These are phyloP conservation scores for Calocera viscosa DNA, from an alignment of 768 basidiomycete species.

Conservation along the genomic window DNA sequence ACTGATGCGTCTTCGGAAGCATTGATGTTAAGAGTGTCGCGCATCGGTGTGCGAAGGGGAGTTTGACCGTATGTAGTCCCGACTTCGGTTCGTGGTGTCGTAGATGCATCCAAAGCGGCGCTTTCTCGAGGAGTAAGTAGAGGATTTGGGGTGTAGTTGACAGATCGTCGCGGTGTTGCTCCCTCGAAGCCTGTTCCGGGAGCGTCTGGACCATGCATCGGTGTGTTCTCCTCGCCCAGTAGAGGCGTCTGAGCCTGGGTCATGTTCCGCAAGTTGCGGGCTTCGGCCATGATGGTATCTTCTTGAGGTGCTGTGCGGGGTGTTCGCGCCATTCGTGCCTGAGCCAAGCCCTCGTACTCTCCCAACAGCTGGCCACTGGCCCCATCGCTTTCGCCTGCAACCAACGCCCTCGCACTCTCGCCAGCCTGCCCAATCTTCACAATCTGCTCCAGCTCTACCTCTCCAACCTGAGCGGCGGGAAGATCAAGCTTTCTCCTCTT, in stretches of 20 bases:
- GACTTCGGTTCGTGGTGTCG: constrained; percentile 33
- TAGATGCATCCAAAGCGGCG: constrained; percentile 27
- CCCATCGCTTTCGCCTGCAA: constrained; percentile 60
- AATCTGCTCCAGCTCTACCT: constrained; percentile 89
- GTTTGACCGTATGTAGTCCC: constrained; percentile 44
- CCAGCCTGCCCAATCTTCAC: constrained; percentile 94
- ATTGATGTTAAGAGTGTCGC: constrained; percentile 87
- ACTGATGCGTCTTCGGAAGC: constrained; percentile 44
- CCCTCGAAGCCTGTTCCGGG: constrained; percentile 88
- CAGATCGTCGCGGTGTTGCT: constrained; percentile 84
- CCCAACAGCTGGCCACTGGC: constrained; percentile 77
- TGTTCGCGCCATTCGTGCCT: constrained; percentile 83
- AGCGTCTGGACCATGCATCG: constrained; percentile 57
- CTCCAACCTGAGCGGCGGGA: constrained; percentile 85
- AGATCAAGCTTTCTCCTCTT: constrained; percentile 71
- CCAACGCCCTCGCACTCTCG: constrained; percentile 75
- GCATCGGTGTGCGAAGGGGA: constrained; percentile 85
- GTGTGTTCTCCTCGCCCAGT: constrained; percentile 95
- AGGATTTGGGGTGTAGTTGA: constrained; percentile 91
- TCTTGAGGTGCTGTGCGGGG: constrained; percentile 91
- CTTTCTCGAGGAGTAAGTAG: constrained; percentile 63
- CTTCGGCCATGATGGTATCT: constrained; percentile 89
- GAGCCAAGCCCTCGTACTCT: constrained; percentile 82
- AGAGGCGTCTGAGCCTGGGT: constrained; percentile 83
- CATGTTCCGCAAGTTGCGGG: constrained; percentile 91